phyloP scores from a whole-genome alignment of 345 rosid species.

The Eucalyptus pauciflora region DNA sequence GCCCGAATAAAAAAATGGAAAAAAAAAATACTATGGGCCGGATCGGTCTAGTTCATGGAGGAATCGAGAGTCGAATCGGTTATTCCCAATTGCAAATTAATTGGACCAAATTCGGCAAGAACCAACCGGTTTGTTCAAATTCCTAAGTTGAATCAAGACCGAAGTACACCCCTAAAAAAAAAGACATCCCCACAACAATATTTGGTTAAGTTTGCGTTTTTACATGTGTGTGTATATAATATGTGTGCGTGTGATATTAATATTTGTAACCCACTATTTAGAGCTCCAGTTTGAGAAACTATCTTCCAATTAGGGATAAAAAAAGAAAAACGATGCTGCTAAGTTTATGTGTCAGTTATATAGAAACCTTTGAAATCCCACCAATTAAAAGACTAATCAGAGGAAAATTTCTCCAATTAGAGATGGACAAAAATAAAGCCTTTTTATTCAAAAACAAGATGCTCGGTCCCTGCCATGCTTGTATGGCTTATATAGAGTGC shows the following conservation, averaged over 20 bases:
- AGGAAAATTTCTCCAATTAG: too few species aligned
- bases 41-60: background rate
- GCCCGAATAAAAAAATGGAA: background rate
- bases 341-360: too few species aligned
- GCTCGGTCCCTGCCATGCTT: too few species aligned
- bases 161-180: background rate
- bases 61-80: background rate
- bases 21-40: background rate
- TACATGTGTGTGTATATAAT: too few species aligned
- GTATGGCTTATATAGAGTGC: too few species aligned
- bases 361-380: too few species aligned
- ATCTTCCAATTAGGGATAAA: background rate
- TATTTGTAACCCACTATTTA: background rate
- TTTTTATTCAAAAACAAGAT: too few species aligned
- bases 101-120: background rate
- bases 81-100: background rate
- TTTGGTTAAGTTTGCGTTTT: background rate
- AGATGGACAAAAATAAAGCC: too few species aligned
- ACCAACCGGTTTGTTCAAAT: rapidly evolving
- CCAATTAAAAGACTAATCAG: too few species aligned
- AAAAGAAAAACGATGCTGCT: too few species aligned
- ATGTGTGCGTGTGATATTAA: background rate
- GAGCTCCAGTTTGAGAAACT: background rate
- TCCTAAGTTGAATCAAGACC: background rate
- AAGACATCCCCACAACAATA: background rate